Conservation (phyloP, 2,329 filamentous ascomycete genomes). For the Podosphaera leucotricha region DNA sequence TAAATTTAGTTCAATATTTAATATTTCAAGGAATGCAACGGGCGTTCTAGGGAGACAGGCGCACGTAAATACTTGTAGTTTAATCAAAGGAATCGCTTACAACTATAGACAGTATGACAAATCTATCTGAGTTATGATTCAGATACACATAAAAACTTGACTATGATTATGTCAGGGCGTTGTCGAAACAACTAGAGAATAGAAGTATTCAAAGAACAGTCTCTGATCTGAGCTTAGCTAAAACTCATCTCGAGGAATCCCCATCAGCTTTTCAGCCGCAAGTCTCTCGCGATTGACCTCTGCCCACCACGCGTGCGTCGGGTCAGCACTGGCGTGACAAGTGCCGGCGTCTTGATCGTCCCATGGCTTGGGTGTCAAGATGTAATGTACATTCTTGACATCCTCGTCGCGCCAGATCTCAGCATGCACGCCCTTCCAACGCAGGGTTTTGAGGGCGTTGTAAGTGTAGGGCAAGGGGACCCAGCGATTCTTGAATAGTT, state of each 20-base stretch:
- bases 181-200: no score
- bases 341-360: conserved; percentile 24
- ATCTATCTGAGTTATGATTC: no score
- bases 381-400: conserved; percentile 39
- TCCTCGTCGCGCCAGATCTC: conserved; percentile 32
- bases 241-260: conserved; percentile 2
- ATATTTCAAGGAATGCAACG: neutral
- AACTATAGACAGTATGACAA: no score
- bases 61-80: neutral
- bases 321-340: conserved; percentile 19
- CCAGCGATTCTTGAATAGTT: conserved; percentile 31
- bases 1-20: conserved; percentile 4
- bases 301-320: conserved; percentile 32
- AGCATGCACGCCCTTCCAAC: conserved; percentile 27
- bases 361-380: conserved; percentile 38
- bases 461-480: conserved; percentile 34
- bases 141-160: no score
- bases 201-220: no score
- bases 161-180: no score
- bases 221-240: no score
- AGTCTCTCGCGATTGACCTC: conserved; percentile 22
- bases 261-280: conserved; percentile 15
- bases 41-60: neutral
- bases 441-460: conserved; percentile 38
- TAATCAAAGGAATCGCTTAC: no score